phyloP scores from a whole-genome alignment of 2,329 filamentous ascomycete genomes.

The Zymoseptoria passerinii region DNA sequence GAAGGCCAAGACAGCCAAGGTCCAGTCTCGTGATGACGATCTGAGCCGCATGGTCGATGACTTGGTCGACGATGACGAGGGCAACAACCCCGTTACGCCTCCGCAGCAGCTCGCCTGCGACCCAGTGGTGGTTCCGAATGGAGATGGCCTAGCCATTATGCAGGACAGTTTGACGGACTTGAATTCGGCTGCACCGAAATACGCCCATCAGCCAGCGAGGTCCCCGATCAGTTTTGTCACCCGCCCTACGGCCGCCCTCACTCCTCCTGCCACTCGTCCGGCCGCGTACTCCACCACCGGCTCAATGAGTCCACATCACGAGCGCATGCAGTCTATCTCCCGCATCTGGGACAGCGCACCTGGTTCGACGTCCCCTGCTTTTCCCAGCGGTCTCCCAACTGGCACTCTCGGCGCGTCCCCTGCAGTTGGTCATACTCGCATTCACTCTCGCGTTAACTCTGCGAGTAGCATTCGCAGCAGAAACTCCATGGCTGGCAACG shows the following conservation, averaged over 20 bases:
- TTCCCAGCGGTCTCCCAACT: constrained; percentile 28
- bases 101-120: constrained; percentile 31
- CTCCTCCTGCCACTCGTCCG: constrained; percentile 6
- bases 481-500: constrained; percentile 20
- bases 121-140: constrained; percentile 29
- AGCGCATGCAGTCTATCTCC: constrained; percentile 25
- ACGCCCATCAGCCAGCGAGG: constrained; percentile 4
- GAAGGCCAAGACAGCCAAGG: constrained; percentile 9
- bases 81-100: constrained; percentile 39
- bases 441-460: constrained; percentile 39
- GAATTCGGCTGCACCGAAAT: constrained; percentile 15
- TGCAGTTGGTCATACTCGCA: constrained; percentile 9
- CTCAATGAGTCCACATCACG: constrained; percentile 6
- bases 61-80: constrained; percentile 42
- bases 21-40: constrained; percentile 34
- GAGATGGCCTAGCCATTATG: constrained; percentile 28
- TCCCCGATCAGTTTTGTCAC: neutral
- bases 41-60: constrained; percentile 53
- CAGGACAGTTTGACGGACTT: constrained; percentile 30
- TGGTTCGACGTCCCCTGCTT: constrained; percentile 19
- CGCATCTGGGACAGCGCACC: constrained; percentile 23
- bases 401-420: constrained; percentile 23
- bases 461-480: constrained; percentile 34
- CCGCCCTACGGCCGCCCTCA: constrained; percentile 4
- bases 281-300: neutral